These are phyloP conservation scores for Ceratobasidium theobromae DNA, from an alignment of 1,284 basidiomycete genomes.

Conservation along the genomic window DNA sequence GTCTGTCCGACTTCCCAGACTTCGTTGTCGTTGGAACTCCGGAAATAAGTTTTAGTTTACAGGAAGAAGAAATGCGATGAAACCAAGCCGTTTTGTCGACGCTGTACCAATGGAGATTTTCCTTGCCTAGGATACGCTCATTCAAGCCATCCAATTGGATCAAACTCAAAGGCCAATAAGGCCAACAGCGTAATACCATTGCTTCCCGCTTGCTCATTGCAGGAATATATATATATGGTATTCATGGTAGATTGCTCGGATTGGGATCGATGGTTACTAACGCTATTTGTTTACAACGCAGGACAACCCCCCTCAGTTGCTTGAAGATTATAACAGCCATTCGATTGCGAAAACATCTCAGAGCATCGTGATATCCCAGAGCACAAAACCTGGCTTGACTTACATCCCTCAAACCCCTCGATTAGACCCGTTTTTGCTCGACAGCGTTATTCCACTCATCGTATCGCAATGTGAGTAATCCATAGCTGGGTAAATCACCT, in stretches of 20 bases:
- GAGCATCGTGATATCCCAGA: background rate
- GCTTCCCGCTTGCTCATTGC: background rate
- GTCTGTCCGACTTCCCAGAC: background rate
- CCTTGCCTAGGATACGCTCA: background rate
- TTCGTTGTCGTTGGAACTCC: background rate
- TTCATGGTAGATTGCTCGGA: no score
- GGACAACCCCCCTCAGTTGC: no score
- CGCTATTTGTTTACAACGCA: no score
- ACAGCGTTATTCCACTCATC: background rate
- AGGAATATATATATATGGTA: no score
- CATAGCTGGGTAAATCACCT: background rate
- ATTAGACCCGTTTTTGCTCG: background rate
- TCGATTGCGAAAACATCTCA: no score
- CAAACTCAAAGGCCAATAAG: background rate
- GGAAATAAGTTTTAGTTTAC: background rate
- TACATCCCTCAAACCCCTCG: background rate
- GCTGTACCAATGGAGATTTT: background rate
- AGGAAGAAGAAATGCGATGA: constrained; percentile 13
- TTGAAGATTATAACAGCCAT: no score
- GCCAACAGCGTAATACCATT: background rate
- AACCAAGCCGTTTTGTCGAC: background rate
- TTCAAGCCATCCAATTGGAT: background rate
- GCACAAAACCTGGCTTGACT: background rate
- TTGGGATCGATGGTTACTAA: no score
- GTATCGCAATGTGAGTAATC: constrained; percentile 5